A percentile compares a stretch with the other conserved stretches of the same genome.
These are phyloP conservation scores for Orbilia oligospora DNA, from an alignment of 2,329 filamentous ascomycete genomes.

Conservation along the genomic window DNA sequence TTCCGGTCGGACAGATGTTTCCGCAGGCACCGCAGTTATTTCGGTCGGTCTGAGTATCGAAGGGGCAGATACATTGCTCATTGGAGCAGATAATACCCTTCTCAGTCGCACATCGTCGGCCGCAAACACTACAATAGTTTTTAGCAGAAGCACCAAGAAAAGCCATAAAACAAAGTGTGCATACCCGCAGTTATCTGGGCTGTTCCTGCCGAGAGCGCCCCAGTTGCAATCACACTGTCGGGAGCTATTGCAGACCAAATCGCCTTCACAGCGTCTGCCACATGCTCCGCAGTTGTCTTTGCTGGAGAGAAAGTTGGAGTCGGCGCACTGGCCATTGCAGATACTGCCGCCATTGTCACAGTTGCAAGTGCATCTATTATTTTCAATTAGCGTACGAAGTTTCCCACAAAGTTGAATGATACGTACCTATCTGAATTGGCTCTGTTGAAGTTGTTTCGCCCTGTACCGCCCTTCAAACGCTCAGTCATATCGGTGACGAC, in stretches of 20 bases:
- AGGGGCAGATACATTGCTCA: conserved; percentile 26
- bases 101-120: conserved; percentile 27
- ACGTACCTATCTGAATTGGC: conserved; percentile 17
- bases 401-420: not conserved
- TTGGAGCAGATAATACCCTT: conserved; percentile 25
- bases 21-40: conserved; percentile 61
- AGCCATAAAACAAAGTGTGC: not conserved
- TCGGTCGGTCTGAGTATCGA: conserved; percentile 33
- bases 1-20: conserved; percentile 43
- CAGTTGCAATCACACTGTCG: conserved; percentile 30
- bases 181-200: conserved; percentile 36
- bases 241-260: conserved; percentile 23
- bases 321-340: conserved; percentile 18
- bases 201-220: conserved; percentile 23
- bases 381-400: not conserved
- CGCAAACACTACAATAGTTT: conserved; percentile 7
- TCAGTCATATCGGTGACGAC: not conserved
- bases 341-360: conserved; percentile 30
- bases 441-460: conserved; percentile 28
- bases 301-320: conserved; percentile 1
- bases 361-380: conserved; percentile 20
- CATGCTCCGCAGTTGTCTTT: conserved; percentile 36
- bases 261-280: conserved; percentile 14
- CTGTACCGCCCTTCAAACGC: conserved; percentile 10
- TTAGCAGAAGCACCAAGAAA: not conserved